Base-by-base conservation (phyloP, 83 land plant species). In the Picea abies region DNA sequence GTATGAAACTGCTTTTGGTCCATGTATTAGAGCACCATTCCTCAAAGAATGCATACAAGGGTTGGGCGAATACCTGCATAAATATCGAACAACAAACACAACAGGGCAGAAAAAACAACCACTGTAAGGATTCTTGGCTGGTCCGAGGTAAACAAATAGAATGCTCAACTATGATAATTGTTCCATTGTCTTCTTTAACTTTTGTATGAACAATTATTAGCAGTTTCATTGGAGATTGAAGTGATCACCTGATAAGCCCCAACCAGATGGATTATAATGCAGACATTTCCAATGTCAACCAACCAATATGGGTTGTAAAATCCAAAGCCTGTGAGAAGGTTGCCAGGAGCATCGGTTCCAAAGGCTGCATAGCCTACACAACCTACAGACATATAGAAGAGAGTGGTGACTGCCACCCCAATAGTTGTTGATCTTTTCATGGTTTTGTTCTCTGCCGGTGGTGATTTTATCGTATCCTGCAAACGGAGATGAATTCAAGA, bases 281-380 rank as follows among this genome's bases (percentile, higher is more conserved):
- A 92, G 60, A 82, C 84, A 63, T 94, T 94, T 73, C 93, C 96
- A 69, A 94, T 85, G 83, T 94, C 94, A 41, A 94, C 83, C 3
- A 94, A 90, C 96, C 96, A 94, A 81, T 60, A 92, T 17, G 94
- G 95, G 70, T 92, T 78, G 79, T 90, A 94, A 86, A 92, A 94
- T 70, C 96, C 96, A 70, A 92, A 90, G 2, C 91, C 95, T 37
- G 95, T 92, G 83, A 94, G 93, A 76, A 92, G 91, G 83, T 94
- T 94, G 63, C 91, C 91, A 0, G 96, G 95, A 12, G 96, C 85
- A 1, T 63, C 6, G 84, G 90, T 90, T 60, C 96, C 96, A 66
- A 92, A 94, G 70, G 96, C 95, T 20, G 91, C 91, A 84, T 94
- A 94, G 23, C 96, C 96, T 66, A 86, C 44, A 80, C 86, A 84